Evolutionary conservation across 2,329 filamentous ascomycete species (phyloP).

Genomic region (Paecilomyces formosus): DNA sequence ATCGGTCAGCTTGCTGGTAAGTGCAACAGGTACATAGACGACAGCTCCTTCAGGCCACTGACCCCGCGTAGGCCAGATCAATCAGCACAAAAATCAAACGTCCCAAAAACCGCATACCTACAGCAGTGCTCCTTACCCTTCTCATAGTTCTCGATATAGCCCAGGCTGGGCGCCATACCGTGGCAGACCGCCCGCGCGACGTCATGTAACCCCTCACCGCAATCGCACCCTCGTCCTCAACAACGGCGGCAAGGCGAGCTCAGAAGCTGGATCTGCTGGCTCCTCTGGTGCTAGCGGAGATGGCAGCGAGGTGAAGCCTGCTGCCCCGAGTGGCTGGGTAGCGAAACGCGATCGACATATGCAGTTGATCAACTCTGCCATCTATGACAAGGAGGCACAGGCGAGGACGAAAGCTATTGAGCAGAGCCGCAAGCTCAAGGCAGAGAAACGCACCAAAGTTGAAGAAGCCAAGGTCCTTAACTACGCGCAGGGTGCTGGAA

Average conservation of each 20-base stretch:
- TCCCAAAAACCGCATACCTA: conserved; percentile 14
- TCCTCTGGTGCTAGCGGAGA: conserved; percentile 21
- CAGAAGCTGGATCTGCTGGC: conserved; percentile 13
- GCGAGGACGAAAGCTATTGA: conserved; percentile 64
- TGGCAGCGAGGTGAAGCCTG: conserved; percentile 18
- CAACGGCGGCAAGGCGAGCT: conserved; percentile 21
- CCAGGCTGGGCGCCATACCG: conserved; percentile 38
- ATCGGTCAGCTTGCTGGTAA: conserved; percentile 53
- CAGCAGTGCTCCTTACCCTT: conserved; percentile 15
- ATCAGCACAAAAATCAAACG: conserved; percentile 62
- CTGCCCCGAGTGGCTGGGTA: conserved; percentile 51
- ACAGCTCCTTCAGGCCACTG: conserved; percentile 27
- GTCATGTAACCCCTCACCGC: conserved; percentile 37
- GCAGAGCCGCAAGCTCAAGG: conserved; percentile 47
- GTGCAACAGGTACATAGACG: conserved; percentile 26
- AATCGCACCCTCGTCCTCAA: conserved; percentile 62
- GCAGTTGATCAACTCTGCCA: conserved; percentile 72
- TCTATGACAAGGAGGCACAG: conserved; percentile 68
- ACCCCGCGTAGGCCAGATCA: conserved; percentile 60
- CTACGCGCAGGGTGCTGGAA: conserved; percentile 27
- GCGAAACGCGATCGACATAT: conserved; percentile 68
- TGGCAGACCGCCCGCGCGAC: conserved; percentile 31
- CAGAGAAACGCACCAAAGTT: conserved; percentile 53
- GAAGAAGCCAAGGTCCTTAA: conserved; percentile 33
- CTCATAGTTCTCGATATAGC: conserved; percentile 19